phyloP scores from a whole-genome alignment of 176 grass and related monocot species.

The Otatea glauca region DNA sequence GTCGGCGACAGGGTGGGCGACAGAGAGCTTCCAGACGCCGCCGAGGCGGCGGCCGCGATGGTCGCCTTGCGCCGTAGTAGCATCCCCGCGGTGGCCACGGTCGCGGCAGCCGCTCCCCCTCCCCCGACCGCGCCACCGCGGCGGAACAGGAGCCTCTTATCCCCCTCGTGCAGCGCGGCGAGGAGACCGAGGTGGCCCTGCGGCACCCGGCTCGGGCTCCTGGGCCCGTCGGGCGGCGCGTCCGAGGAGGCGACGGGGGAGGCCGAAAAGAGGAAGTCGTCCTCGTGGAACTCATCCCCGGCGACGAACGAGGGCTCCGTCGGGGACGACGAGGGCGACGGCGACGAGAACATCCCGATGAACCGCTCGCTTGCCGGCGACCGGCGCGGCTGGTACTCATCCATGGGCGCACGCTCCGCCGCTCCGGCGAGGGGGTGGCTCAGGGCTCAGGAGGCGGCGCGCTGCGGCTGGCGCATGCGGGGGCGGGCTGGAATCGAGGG shows the following conservation, averaged over 20 bases:
- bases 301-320: conserved; percentile 52
- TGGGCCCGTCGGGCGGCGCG: conserved; percentile 8
- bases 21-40: conserved; percentile 27
- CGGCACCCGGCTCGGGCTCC: conserved; percentile 30
- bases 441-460: conserved; percentile 24
- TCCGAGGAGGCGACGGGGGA: neutral
- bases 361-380: conserved; percentile 57
- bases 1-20: conserved; percentile 33
- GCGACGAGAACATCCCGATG: conserved; percentile 62
- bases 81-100: conserved; percentile 32
- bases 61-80: conserved; percentile 52
- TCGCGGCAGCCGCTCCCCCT: neutral
- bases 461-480: conserved; percentile 37
- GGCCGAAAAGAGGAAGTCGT: conserved; percentile 59
- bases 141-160: conserved; percentile 52
- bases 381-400: conserved; percentile 50
- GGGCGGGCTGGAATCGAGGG: conserved; percentile 12
- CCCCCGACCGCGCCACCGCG: neutral
- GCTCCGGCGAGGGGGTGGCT: neutral
- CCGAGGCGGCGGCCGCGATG: conserved; percentile 50
- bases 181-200: conserved; percentile 55
- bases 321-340: conserved; percentile 61
- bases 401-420: conserved; percentile 39
- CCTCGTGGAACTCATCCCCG: conserved; percentile 55
- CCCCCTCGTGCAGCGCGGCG: conserved; percentile 60